These are phyloP conservation scores for Epicoccum sorghinum DNA, from an alignment of 2,329 filamentous ascomycete species.

Conservation along the genomic window DNA sequence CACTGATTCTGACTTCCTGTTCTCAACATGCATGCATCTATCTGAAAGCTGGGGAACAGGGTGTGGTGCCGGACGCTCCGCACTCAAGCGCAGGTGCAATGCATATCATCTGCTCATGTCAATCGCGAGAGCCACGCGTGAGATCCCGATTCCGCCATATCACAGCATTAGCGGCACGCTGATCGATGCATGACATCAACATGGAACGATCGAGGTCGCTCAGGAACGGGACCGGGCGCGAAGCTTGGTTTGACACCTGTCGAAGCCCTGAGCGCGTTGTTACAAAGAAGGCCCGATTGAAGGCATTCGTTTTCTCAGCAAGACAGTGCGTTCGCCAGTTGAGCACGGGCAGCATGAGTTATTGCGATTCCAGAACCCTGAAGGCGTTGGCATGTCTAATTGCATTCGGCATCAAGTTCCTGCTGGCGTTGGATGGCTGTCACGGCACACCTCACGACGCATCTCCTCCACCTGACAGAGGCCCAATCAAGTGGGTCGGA, in stretches of 20 bases:
- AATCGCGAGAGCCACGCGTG: background rate
- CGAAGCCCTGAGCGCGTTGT: background rate
- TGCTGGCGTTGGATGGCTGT: background rate
- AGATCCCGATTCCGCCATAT: conserved; percentile 2
- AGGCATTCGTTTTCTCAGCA: background rate
- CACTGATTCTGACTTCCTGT: background rate
- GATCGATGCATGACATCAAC: conserved; percentile 13
- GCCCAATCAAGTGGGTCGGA: background rate
- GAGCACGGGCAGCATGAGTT: background rate
- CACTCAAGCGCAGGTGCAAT: background rate
- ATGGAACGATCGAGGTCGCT: background rate
- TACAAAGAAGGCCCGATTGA: conserved; percentile 8
- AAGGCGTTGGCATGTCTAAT: conserved; percentile 4
- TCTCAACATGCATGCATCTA: conserved; percentile 1
- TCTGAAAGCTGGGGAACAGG: conserved; percentile 1
- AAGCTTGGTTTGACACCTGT: conserved; percentile 2
- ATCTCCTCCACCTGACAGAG: background rate
- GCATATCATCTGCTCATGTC: background rate
- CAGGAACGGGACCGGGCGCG: conserved; percentile 12
- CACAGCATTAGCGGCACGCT: background rate
- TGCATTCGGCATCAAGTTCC: background rate
- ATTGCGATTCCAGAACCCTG: conserved; percentile 1
- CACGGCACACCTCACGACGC: background rate
- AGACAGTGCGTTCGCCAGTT: conserved; percentile 1
- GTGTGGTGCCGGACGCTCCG: background rate